Evolutionary conservation across 1,139 yeast species (phyloP).

Genomic region (Magnusiomyces magnusii): DNA sequence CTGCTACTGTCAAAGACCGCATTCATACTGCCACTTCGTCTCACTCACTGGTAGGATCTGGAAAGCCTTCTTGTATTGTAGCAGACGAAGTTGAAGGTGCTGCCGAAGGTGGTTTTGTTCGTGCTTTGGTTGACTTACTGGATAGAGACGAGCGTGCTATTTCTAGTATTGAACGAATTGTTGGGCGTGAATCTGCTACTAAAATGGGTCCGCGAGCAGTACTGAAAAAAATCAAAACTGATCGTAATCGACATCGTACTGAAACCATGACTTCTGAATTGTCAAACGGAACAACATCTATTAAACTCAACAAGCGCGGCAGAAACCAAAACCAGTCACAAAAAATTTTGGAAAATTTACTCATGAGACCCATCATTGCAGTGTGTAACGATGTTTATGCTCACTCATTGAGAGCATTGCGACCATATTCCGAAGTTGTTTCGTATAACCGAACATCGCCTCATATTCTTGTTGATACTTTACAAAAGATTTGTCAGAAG

Average conservation of each 20-base stretch:
- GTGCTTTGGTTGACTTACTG: conserved; percentile 54
- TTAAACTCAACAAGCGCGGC: conserved; percentile 1
- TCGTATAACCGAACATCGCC: conserved; percentile 55
- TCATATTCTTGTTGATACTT: conserved; percentile 41
- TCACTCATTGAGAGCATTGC: conserved; percentile 61
- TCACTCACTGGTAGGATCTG: conserved; percentile 43
- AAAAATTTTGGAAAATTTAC: conserved; percentile 29
- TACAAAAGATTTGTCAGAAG: conserved; percentile 44
- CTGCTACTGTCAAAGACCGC: conserved; percentile 48
- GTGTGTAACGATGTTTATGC: conserved; percentile 84
- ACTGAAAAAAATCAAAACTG: neutral
- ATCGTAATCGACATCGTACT: neutral
- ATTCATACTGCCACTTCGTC: conserved; percentile 65
- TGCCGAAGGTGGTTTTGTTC: conserved; percentile 74
- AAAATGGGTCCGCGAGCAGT: neutral
- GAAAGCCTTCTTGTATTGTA: conserved; percentile 68
- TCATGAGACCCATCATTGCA: conserved; percentile 82
- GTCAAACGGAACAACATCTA: conserved; percentile 1
- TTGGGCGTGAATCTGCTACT: conserved; percentile 7
- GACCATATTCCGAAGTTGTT: conserved; percentile 66
- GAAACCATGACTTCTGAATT: conserved; percentile 23
- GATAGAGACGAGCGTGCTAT: conserved; percentile 46
- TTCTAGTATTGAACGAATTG: conserved; percentile 22
- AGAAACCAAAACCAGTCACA: conserved; percentile 17
- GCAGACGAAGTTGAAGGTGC: conserved; percentile 93